Evolutionary conservation across 106 monocot species (phyloP), one percentile per base, ranked within the genome.

Genomic region (Triglochin maritima): DNA sequence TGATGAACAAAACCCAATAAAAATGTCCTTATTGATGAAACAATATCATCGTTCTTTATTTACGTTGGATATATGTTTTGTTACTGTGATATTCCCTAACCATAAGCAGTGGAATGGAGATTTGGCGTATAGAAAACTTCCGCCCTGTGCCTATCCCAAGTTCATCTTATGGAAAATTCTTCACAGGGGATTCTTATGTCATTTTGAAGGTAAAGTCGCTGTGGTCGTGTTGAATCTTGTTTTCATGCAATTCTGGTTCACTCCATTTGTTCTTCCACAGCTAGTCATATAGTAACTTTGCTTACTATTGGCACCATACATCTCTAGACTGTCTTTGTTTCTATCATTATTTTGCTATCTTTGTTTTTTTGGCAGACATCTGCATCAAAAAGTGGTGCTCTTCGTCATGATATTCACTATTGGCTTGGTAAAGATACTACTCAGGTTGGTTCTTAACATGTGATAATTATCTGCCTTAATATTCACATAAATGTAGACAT

Each of bases 81-180:
- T 29, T 29, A 29, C 14, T 63, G 53, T 45, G 61, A 46, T 80
- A 69, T 44, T 79, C 76, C 89, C 77, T 89, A 59, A 85, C 70
- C 62, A 55, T 9, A 41, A 41, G 9, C 14, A 96, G 95, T 46
- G 95, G 85, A 49, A 55, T 96, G 64, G 95, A 91, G 70, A 88
- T 88, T 73, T 91, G 91, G 96, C 79, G 86, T 11, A 98, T 98
- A 70, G 91, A 98, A 75, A 98, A 88, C 59, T 98, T 98, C 60
- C 71, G 48, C 44, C 96, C 88, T n/a, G 84, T 88, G 12, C 82
- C 88, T 15, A 64, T 98, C 45, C 80, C 87, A 17, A 80, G 79
- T 63, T 78, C 87, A 14, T 91, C 84, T 54, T 70, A 86, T 79
- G 91, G 96, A 51, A 98, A 86, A 62, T 98, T 98, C 62, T 98